Percentiles rank a stretch among this genome's conserved stretches.
phyloP scores from a whole-genome alignment of 352 stramenopile genomes.

The Phytophthora citricola region DNA sequence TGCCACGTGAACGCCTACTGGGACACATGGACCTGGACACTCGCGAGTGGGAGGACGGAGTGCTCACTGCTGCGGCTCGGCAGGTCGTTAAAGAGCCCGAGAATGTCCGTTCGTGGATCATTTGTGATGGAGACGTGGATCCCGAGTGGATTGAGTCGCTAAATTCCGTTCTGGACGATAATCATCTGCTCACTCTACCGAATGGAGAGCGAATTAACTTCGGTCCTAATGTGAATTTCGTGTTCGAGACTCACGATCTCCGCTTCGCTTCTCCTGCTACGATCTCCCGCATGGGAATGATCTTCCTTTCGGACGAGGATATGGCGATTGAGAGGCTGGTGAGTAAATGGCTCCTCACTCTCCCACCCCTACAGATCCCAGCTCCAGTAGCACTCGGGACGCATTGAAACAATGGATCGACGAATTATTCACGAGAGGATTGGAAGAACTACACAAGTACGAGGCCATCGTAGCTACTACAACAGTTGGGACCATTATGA shows the following conservation, averaged over 20 bases:
- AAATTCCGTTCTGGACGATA: conserved; percentile 97
- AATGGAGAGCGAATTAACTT: conserved; percentile 97
- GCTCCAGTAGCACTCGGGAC: conserved; percentile 41
- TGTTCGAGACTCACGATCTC: conserved; percentile 97
- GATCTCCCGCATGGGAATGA: conserved; percentile 97
- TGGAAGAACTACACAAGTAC: conserved; percentile 89
- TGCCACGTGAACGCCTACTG: conserved; percentile 91
- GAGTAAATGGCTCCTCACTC: conserved; percentile 79
- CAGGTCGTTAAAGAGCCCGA: conserved; percentile 92
- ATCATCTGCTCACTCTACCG: conserved; percentile 95
- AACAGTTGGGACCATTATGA: conserved; percentile 94
- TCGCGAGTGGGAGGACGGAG: conserved; percentile 95
- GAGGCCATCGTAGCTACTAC: conserved; percentile 93
- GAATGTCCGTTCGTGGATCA: conserved; percentile 93
- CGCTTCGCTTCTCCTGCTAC: conserved; percentile 95
- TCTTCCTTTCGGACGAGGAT: conserved; percentile 95
- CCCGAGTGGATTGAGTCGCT: conserved; percentile 97
- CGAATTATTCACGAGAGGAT: conserved; percentile 90
- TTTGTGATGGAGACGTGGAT: conserved; percentile 97
- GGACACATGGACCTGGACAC: conserved; percentile 96
- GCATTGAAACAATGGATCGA: conserved; percentile 90
- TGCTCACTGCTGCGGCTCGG: conserved; percentile 93
- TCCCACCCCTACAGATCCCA: conserved; percentile 26
- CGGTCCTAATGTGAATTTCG: conserved; percentile 95
- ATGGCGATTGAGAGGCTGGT: conserved; percentile 82